Conservation (phyloP, 2,329 filamentous ascomycete genomes). For the Phaeophleospora eucalypticola region DNA sequence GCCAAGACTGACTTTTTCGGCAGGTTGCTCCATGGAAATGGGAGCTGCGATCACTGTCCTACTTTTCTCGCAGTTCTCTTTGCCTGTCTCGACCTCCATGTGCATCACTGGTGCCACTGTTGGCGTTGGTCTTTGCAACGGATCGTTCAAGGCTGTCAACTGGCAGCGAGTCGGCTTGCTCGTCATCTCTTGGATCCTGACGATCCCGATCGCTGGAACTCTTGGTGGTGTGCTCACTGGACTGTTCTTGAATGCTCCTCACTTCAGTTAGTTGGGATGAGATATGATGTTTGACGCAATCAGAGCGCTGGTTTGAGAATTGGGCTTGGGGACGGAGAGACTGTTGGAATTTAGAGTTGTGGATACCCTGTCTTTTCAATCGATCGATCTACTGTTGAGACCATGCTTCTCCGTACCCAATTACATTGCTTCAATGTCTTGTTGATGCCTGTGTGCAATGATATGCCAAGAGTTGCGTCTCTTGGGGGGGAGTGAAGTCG, state of each 20-base stretch:
- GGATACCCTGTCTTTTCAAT: background rate
- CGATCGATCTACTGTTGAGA: too few species aligned
- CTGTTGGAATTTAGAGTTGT: background rate
- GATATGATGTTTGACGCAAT: background rate
- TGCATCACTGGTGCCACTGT: constrained; percentile 62
- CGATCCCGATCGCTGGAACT: constrained; percentile 54
- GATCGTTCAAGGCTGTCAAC: constrained; percentile 57
- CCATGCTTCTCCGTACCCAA: too few species aligned
- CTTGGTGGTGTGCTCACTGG: constrained; percentile 60
- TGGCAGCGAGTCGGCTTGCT: constrained; percentile 61
- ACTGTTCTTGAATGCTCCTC: constrained; percentile 59
- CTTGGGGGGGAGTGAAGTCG: too few species aligned
- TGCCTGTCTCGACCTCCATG: constrained; percentile 63
- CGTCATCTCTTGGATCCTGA: constrained; percentile 58
- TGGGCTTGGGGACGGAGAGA: background rate
- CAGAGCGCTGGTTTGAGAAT: background rate
- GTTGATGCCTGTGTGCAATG: too few species aligned
- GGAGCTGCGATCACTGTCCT: constrained; percentile 61
- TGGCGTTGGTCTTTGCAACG: constrained; percentile 59
- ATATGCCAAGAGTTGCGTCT: too few species aligned
- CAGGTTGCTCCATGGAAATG: constrained; percentile 57
- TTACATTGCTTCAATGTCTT: too few species aligned
- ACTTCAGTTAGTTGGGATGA: constrained; percentile 19
- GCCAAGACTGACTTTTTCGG: background rate
- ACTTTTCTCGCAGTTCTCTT: constrained; percentile 58